Evolutionary conservation across 2,329 filamentous ascomycete genomes (phyloP).

Genomic region (Dactylonectria macrodidyma): DNA sequence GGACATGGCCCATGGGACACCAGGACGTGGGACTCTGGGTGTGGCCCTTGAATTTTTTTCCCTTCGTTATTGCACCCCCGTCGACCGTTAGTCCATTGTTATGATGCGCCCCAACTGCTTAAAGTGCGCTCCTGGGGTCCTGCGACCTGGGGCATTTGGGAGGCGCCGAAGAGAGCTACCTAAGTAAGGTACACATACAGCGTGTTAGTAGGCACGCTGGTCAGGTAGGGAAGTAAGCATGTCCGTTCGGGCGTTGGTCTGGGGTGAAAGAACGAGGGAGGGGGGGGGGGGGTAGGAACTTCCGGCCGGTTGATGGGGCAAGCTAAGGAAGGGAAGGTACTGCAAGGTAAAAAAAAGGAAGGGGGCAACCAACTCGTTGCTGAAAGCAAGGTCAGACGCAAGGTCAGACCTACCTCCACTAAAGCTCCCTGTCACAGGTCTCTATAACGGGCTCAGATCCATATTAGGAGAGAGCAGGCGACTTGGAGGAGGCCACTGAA

Average conservation of each 20-base stretch:
- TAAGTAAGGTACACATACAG: neutral
- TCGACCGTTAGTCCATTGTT: conserved; percentile 43
- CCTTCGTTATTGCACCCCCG: conserved; percentile 45
- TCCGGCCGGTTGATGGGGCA: conserved; percentile 17
- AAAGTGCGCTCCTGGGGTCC: conserved; percentile 40
- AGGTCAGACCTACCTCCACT: conserved; percentile 15
- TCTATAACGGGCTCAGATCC: conserved; percentile 25
- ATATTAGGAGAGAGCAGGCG: conserved; percentile 18
- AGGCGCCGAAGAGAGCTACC: neutral
- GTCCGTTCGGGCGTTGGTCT: neutral
- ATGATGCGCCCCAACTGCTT: conserved; percentile 45
- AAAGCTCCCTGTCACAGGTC: conserved; percentile 15
- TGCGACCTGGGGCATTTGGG: conserved; percentile 2
- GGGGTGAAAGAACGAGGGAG: conserved; percentile 17
- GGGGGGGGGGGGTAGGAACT: conserved; percentile 9
- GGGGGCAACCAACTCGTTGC: conserved; percentile 15
- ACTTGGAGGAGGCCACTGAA: conserved; percentile 7
- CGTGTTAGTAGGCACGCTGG: neutral
- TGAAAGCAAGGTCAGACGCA: conserved; percentile 12
- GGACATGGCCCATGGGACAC: conserved; percentile 33
- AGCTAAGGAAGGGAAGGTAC: conserved; percentile 1
- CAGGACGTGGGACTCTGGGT: conserved; percentile 44
- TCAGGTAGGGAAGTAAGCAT: neutral
- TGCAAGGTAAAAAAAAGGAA: conserved; percentile 6
- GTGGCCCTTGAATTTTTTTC: conserved; percentile 42